phyloP scores from a whole-genome alignment of 768 basidiomycete genomes.

The Postia placenta region DNA sequence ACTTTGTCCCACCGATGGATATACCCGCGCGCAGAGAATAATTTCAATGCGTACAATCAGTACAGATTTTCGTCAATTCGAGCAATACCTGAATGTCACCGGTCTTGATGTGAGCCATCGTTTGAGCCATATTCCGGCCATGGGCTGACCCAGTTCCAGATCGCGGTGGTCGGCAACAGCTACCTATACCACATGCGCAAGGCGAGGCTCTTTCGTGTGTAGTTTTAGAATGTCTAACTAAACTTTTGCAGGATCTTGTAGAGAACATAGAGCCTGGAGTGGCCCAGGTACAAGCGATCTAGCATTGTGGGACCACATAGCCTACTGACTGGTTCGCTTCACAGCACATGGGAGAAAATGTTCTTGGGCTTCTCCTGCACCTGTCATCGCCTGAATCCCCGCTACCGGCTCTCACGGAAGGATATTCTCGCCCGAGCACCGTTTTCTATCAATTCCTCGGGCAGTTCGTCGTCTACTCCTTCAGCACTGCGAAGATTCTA shows the following conservation, averaged over 20 bases:
- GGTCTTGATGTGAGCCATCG: slow-evolving; percentile 71
- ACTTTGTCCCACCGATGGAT: not conserved
- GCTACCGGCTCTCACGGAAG: slow-evolving; percentile 53
- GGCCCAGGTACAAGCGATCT: slow-evolving; percentile 42
- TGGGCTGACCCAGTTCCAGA: slow-evolving; percentile 35
- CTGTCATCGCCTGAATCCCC: slow-evolving; percentile 68
- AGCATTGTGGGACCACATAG: no score
- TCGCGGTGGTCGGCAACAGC: slow-evolving; percentile 87
- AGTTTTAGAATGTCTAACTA: not conserved
- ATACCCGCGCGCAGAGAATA: not conserved
- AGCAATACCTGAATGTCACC: slow-evolving; percentile 82
- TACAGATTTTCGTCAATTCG: slow-evolving; percentile 95
- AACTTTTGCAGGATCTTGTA: slow-evolving; percentile 53
- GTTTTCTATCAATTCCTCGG: slow-evolving; percentile 77
- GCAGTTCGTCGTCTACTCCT: slow-evolving; percentile 68
- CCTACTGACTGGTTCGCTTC: not conserved
- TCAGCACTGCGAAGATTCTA: slow-evolving; percentile 57
- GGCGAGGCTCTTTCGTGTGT: slow-evolving; percentile 30
- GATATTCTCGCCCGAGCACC: slow-evolving; percentile 48
- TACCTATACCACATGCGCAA: slow-evolving; percentile 94
- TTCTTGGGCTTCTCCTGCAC: slow-evolving; percentile 69
- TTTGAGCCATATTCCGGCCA: not conserved
- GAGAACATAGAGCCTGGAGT: slow-evolving; percentile 83
- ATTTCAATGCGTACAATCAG: slow-evolving; percentile 29
- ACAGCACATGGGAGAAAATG: slow-evolving; percentile 90